These are phyloP conservation scores for Exsudoporus frostii DNA, from an alignment of 768 basidiomycete genomes.

Conservation along the genomic window DNA sequence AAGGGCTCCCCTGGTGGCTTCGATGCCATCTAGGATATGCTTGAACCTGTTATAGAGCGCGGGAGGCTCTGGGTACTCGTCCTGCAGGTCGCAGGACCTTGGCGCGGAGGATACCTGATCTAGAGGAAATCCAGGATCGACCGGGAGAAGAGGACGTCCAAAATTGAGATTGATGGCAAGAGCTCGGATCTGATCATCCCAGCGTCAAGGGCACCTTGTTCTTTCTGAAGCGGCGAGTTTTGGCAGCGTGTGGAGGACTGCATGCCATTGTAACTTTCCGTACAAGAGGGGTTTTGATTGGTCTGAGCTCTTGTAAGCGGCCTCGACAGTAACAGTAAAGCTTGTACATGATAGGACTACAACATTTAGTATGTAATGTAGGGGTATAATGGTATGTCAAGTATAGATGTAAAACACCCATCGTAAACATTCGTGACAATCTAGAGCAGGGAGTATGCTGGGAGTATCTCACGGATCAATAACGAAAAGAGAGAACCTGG, in stretches of 20 bases:
- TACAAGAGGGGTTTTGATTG: no score
- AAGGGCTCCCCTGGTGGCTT: neutral
- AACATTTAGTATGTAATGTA: constrained; percentile 15
- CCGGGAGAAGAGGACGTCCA: neutral
- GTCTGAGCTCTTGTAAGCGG: no score
- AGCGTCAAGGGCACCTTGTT: neutral
- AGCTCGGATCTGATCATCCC: neutral
- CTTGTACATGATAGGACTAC: constrained; percentile 2
- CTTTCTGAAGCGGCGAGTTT: constrained; percentile 6
- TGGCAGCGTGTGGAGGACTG: constrained; percentile 6
- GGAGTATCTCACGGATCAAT: constrained; percentile 8
- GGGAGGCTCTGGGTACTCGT: constrained; percentile 5
- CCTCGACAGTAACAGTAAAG: neutral
- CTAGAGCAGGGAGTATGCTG: neutral
- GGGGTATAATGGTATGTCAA: constrained; percentile 5
- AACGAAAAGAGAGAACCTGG: constrained; percentile 12
- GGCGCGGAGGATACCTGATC: no score
- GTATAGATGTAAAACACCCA: constrained; percentile 1
- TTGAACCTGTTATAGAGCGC: constrained; percentile 4
- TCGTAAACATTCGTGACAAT: constrained; percentile 3
- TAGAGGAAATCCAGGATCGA: no score
- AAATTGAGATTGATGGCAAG: neutral
- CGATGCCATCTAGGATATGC: neutral
- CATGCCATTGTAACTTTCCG: no score
- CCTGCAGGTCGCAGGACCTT: constrained; percentile 9